phyloP scores from a whole-genome alignment of 257 asterid genomes.

The Voacanga thouarsii region DNA sequence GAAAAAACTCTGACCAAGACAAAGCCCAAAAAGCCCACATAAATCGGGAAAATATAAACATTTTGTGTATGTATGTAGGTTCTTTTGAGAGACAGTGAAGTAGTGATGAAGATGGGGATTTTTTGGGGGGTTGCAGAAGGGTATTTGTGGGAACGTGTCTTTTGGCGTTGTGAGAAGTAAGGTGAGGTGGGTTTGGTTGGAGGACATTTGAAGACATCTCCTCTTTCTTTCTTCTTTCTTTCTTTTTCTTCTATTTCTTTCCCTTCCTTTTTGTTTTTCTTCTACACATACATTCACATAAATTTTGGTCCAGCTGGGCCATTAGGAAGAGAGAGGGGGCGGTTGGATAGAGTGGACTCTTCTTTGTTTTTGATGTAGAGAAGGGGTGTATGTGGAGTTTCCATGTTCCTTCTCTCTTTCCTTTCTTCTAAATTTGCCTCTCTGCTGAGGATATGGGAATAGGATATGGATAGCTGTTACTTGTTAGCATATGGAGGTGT shows the following conservation, averaged over 20 bases:
- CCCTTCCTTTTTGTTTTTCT: conserved; percentile 18
- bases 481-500: conserved; percentile 6
- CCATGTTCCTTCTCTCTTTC: conserved; percentile 28
- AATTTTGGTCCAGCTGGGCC: conserved; percentile 41
- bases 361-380: conserved; percentile 21
- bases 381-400: conserved; percentile 15
- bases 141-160: conserved; percentile 52
- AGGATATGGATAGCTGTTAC: conserved; percentile 16
- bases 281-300: conserved; percentile 19
- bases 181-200: conserved; percentile 42
- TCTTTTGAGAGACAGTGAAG: conserved; percentile 40
- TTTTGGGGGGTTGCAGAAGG: conserved; percentile 83
- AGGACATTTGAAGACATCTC: conserved; percentile 40
- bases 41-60: conserved; percentile 33
- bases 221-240: conserved; percentile 9
- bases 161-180: conserved; percentile 15
- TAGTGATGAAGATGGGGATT: conserved; percentile 28
- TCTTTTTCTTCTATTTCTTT: conserved; percentile 2
- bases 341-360: conserved; percentile 31
- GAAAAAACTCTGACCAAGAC: conserved; percentile 73
- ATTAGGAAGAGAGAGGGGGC: conserved; percentile 18
- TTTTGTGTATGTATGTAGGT: conserved; percentile 21
- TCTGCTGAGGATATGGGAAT: conserved; percentile 25
- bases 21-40: conserved; percentile 82
- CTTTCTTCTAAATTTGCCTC: conserved; percentile 13